Evolutionary conservation across 2,329 filamentous ascomycete genomes (phyloP).

Genomic region (Allantophomopsis lycopodina): DNA sequence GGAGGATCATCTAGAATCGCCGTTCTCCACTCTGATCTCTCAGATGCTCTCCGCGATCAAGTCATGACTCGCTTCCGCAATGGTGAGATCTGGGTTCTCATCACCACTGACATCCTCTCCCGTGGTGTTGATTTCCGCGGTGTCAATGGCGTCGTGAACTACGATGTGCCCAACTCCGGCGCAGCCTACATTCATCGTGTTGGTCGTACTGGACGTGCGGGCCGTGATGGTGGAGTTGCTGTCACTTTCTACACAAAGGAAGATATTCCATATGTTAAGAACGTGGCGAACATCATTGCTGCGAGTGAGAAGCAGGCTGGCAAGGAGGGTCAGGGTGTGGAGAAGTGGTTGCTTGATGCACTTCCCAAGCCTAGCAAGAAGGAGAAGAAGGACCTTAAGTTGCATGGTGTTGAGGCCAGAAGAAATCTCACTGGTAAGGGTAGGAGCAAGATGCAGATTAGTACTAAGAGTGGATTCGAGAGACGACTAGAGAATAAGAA

Average conservation of each 20-base stretch:
- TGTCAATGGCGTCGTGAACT: constrained; percentile 93
- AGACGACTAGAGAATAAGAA: constrained; percentile 53
- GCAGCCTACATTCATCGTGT: constrained; percentile 89
- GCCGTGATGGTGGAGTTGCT: constrained; percentile 73
- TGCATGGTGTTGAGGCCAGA: constrained; percentile 65
- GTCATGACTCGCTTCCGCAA: constrained; percentile 85
- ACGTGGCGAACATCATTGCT: constrained; percentile 84
- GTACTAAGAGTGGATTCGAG: constrained; percentile 69
- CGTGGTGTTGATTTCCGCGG: constrained; percentile 91
- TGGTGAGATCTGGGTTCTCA: constrained; percentile 90
- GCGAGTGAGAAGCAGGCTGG: constrained; percentile 62
- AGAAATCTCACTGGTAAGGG: constrained; percentile 22
- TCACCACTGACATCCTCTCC: constrained; percentile 87
- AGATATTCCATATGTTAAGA: constrained; percentile 80
- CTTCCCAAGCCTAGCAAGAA: constrained; percentile 75
- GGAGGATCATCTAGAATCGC: constrained; percentile 77
- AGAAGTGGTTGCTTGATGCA: constrained; percentile 79
- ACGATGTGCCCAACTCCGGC: constrained; percentile 85
- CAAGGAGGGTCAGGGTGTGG: constrained; percentile 40
- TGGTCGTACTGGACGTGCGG: constrained; percentile 79
- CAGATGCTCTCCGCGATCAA: constrained; percentile 57
- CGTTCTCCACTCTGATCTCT: constrained; percentile 77
- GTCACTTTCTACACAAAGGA: constrained; percentile 95
- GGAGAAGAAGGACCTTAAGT: constrained; percentile 71
- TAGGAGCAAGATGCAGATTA: constrained; percentile 44